Base-by-base conservation (phyloP, 352 stramenopile species). In the Plasmopara halstedii region DNA sequence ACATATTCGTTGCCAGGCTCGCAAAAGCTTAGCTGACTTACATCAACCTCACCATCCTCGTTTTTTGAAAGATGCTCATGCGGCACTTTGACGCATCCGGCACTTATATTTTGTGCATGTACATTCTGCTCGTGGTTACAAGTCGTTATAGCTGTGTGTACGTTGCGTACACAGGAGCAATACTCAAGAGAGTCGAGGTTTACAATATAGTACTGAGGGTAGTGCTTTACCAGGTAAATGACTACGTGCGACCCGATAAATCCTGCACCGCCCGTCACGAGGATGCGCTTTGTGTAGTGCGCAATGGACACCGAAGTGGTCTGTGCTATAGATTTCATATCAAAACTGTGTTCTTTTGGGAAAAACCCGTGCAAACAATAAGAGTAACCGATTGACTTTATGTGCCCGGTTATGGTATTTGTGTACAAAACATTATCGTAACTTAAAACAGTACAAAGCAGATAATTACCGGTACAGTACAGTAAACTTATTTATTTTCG, bases 161-260 rank as follows among this genome's bases (percentile, higher is more conserved):
- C 75, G 43, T 88, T 88, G 46, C 56, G 55, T 39, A 81, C 69
- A 20, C 70, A 85, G 1, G 75, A 76, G 57, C 75, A 88, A 48
- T 88, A 88, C 60, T 87, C 79, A 17, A 98, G 69, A 36, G 83
- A 89, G 69, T 98, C 94, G 43, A 97, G 82, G 46, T 98, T 97
- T 25, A 99, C 83, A 35, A 99, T 85, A 51, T 98, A 98, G 71
- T 98, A 98, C 42, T 97, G 44, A 6, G 95, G 95, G 55, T 98
- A 98, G 58, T 92, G 95, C 69, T 97, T 95, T 8, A 94, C 90
- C 9, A 99, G 74, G 46, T 97, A 69, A 42, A 98, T 96, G 46
- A 98, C 92, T 0, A 98, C 85, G 74, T 99, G 95, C 40, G 92
- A 98, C 21, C 88, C 96, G 54, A 97, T 97, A 64, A 97, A 97